Conservation (phyloP, 2,329 filamentous ascomycete genomes). For the Huntiella omanensis region DNA sequence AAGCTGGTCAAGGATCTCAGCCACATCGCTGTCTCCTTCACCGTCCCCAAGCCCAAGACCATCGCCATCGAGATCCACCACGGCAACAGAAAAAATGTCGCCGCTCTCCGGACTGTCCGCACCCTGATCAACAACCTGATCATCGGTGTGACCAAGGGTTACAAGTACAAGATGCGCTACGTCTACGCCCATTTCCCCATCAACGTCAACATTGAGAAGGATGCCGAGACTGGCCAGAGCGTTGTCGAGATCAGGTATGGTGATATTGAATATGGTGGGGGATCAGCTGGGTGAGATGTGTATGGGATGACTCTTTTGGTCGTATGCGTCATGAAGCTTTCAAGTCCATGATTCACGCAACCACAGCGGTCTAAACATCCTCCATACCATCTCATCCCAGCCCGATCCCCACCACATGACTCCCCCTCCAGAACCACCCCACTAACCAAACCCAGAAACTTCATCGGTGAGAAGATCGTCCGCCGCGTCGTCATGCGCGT, state of each 20-base stretch:
- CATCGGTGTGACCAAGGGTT: conserved; percentile 95
- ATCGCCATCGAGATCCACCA: conserved; percentile 99
- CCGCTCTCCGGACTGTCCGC: conserved; percentile 92
- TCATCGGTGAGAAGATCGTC: conserved; percentile 98
- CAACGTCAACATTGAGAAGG: conserved; percentile 99
- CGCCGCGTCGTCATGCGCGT: conserved; percentile 75
- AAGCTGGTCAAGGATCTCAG: conserved; percentile 94
- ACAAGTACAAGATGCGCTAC: conserved; percentile 99
- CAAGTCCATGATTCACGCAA: background rate
- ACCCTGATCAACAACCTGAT: conserved; percentile 98
- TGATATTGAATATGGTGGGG: background rate
- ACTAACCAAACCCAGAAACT: conserved; percentile 45
- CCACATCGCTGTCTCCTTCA: conserved; percentile 94
- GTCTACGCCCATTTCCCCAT: conserved; percentile 99
- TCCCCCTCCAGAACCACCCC: conserved; percentile 13
- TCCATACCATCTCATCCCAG: background rate
- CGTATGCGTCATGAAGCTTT: background rate
- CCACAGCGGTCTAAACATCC: background rate
- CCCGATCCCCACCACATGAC: too few relatives aligned
- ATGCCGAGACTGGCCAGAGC: conserved; percentile 66
- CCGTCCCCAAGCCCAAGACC: conserved; percentile 61
- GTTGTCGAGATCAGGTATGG: conserved; percentile 94
- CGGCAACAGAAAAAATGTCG: conserved; percentile 92
- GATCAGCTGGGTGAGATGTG: background rate
- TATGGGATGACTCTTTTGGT: background rate